Evolutionary conservation across 805 yeast species (phyloP), one percentile per base, ranked within the genome.

Genomic region (Danielozyma ontarioensis): DNA sequence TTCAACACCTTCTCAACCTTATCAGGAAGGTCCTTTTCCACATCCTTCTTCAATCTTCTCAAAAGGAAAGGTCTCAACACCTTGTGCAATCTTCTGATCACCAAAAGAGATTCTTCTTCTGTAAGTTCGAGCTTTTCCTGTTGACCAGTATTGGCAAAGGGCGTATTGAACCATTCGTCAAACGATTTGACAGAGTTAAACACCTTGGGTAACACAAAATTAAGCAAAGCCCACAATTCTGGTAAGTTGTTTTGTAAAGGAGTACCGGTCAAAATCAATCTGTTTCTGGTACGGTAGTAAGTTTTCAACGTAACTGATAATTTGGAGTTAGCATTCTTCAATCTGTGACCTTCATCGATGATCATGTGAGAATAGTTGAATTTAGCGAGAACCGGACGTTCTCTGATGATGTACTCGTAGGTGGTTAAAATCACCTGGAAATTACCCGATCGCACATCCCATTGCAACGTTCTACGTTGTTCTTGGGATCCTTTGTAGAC

Each of bases 131-230:
- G 70, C 55, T 81, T 81, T 47, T 84, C 94, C 55, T 82, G 90
- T 12, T 79, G 68, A 37, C 94, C 94, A 13, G 93, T 79, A 43
- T 82, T 83, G 3, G 89, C 90, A 61, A 84, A 84, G 4, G 94
- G 94, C 0, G 94, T 84, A 50, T 84, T 84, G 53, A 84, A 84
- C 94, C 95, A 84, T 52, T 84, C 94, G 51, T 84, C 93, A 51
- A 84, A 84, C 5, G 90, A 80, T 51, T 84, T 82, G 8, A 82
- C 93, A 23, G 93, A 83, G 51, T 83, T 84, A 70, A 84, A 84
- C 55, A 84, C 80, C 49, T 83, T 81, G 5, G 95, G 95, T 41
- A 84, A 69, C 14, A 83, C 90, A 48, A 84, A 84, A 54, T 84
- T 84, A 48, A 84, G 63, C 42, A 84, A 67, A 0, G 94, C 90